These are phyloP conservation scores for Entoloma clypeatum DNA, from an alignment of 1,284 basidiomycete species.

Conservation along the genomic window DNA sequence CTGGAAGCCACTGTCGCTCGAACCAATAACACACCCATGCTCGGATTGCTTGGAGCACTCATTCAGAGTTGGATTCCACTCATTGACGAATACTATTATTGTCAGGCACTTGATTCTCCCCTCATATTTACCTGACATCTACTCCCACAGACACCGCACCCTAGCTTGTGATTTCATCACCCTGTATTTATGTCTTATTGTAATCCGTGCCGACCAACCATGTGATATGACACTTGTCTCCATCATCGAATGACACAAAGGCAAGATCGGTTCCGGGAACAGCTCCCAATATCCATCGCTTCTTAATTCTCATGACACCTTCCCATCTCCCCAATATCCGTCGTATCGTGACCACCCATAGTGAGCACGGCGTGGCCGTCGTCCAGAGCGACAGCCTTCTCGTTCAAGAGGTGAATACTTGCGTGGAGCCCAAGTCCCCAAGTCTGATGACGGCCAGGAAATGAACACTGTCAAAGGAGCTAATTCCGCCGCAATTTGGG, in stretches of 20 bases:
- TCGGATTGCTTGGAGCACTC: constrained; percentile 75
- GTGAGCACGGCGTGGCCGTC: constrained; percentile 28
- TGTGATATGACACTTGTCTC: neutral
- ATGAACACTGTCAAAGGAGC: constrained; percentile 32
- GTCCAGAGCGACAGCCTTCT: constrained; percentile 32
- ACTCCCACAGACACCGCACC: constrained; percentile 46
- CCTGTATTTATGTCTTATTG: constrained; percentile 11
- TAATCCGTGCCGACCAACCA: no score
- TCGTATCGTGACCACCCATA: constrained; percentile 51
- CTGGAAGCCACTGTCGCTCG: constrained; percentile 58
- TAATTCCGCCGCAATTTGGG: constrained; percentile 42
- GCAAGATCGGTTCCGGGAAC: constrained; percentile 6
- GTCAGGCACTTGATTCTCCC: constrained; percentile 46
- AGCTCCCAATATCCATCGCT: neutral
- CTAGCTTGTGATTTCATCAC: constrained; percentile 34
- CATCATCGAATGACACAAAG: neutral
- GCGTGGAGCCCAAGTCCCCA: constrained; percentile 2
- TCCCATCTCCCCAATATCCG: constrained; percentile 19
- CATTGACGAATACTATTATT: constrained; percentile 95
- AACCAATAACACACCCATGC: constrained; percentile 62
- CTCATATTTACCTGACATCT: constrained; percentile 3
- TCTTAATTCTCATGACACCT: constrained; percentile 1
- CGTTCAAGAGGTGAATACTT: constrained; percentile 23
- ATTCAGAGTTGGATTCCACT: constrained; percentile 89
- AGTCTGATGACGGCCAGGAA: constrained; percentile 19